Conservation (phyloP, 1,284 basidiomycete species). For the Athelia psychrophila region DNA sequence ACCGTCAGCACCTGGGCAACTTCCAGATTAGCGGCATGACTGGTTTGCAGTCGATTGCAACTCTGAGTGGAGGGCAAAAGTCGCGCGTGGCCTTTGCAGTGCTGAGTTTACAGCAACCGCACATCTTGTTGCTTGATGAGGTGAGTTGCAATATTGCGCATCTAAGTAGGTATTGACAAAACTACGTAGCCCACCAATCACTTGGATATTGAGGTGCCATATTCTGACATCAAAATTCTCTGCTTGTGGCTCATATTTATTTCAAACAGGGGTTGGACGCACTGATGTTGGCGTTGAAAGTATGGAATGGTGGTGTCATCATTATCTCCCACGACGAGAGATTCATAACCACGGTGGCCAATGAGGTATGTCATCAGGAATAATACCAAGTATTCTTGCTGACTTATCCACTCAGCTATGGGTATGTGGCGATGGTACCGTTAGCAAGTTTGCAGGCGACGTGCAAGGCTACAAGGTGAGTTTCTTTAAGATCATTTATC, state of each 20-base stretch:
- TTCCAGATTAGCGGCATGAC: conserved; percentile 99
- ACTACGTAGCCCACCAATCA: conserved; percentile 89
- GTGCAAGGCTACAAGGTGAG: conserved; percentile 88
- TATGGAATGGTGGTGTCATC: conserved; percentile 97
- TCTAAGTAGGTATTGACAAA: conserved; percentile 6
- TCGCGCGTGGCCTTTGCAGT: conserved; percentile 94
- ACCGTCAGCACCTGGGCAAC: conserved; percentile 92
- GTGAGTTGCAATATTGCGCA: conserved; percentile 34
- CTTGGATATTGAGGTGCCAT: conserved; percentile 82
- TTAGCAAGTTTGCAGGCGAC: conserved; percentile 86
- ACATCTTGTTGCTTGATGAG: conserved; percentile 89
- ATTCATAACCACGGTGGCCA: conserved; percentile 84
- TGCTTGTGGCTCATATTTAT: conserved; percentile 4
- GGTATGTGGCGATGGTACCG: conserved; percentile 88
- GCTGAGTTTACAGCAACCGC: conserved; percentile 86
- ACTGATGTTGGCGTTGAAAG: conserved; percentile 82
- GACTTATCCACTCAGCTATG: conserved; percentile 53
- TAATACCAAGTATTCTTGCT: neutral
- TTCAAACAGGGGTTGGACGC: conserved; percentile 83
- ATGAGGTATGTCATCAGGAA: conserved; percentile 51
- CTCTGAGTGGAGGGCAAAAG: conserved; percentile 96
- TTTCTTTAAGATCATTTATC: neutral
- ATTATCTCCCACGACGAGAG: conserved; percentile 93
- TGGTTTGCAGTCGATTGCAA: conserved; percentile 83
- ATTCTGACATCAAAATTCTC: conserved; percentile 1